Percentiles rank a stretch among this genome's conserved stretches.
phyloP scores from a whole-genome alignment of 2,329 filamentous ascomycete genomes.

The Macroventuria anomochaeta region DNA sequence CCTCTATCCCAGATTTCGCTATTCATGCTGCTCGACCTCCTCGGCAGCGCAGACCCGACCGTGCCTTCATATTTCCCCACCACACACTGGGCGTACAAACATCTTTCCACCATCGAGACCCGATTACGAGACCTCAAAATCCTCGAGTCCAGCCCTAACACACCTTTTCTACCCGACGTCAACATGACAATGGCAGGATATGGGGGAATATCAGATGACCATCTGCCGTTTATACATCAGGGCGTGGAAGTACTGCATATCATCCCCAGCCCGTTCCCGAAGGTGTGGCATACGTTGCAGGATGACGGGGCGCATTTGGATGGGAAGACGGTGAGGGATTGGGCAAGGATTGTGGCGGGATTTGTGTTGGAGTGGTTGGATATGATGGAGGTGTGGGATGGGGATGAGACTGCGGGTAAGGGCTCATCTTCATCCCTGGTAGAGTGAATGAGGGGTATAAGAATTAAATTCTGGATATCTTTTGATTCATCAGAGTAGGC shows the following conservation, averaged over 20 bases:
- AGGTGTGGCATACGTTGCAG: slow-evolving; percentile 82
- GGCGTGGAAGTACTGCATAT: slow-evolving; percentile 90
- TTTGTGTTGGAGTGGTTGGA: slow-evolving; percentile 96
- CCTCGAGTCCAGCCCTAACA: slow-evolving; percentile 65
- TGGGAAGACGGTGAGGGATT: slow-evolving; percentile 79
- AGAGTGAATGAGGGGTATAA: background rate
- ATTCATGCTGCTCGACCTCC: slow-evolving; percentile 89
- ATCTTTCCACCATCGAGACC: slow-evolving; percentile 74
- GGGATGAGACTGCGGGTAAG: slow-evolving; percentile 3
- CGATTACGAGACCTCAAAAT: slow-evolving; percentile 72
- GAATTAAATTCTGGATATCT: background rate
- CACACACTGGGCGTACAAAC: slow-evolving; percentile 91
- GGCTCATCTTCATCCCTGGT: background rate
- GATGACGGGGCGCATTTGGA: slow-evolving; percentile 89
- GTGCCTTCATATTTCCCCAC: slow-evolving; percentile 88
- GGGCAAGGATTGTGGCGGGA: slow-evolving; percentile 81
- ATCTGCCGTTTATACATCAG: slow-evolving; percentile 84
- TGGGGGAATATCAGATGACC: slow-evolving; percentile 78
- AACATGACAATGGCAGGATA: slow-evolving; percentile 27
- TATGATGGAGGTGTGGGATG: slow-evolving; percentile 61
- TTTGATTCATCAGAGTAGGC: too few relatives aligned
- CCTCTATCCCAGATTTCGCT: slow-evolving; percentile 81
- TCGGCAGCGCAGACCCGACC: slow-evolving; percentile 71
- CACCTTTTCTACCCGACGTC: slow-evolving; percentile 58
- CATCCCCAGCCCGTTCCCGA: slow-evolving; percentile 82